These are phyloP conservation scores for Amanita fuliginea DNA, from an alignment of 768 basidiomycete species.

Conservation along the genomic window DNA sequence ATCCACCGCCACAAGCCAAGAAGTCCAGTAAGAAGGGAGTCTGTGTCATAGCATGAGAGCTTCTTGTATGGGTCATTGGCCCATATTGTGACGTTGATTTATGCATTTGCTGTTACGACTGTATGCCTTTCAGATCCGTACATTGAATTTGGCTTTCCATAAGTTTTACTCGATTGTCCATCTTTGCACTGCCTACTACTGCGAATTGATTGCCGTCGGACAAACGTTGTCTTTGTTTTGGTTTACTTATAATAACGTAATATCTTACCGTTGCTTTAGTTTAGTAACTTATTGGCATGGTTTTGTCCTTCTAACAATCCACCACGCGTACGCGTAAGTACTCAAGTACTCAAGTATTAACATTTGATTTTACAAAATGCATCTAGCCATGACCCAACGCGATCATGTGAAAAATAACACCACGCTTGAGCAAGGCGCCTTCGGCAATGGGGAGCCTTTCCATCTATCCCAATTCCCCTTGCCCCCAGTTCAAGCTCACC, in stretches of 20 bases:
- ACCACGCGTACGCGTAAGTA: neutral
- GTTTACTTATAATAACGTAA: neutral
- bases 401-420: neutral
- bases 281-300: neutral
- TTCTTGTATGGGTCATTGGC: constrained; percentile 18
- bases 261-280: neutral
- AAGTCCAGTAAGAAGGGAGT: constrained; percentile 33
- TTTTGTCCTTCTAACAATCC: neutral
- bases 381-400: constrained; percentile 1
- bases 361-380: neutral
- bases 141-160: neutral
- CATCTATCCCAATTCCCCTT: constrained; percentile 32
- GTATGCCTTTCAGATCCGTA: constrained; percentile 26
- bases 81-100: constrained; percentile 47
- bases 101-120: constrained; percentile 61
- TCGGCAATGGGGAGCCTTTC: constrained; percentile 31
- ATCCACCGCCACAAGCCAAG: constrained; percentile 58
- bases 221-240: neutral
- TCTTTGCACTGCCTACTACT: neutral
- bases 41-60: constrained; percentile 66
- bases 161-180: neutral
- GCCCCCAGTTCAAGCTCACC: constrained; percentile 29
- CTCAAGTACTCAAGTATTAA: too few species aligned
- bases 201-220: neutral
- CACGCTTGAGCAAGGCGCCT: constrained; percentile 33